Evolutionary conservation across 2,329 filamentous ascomycete genomes (phyloP).

Genomic region (Plectosphaerella cucumerina): DNA sequence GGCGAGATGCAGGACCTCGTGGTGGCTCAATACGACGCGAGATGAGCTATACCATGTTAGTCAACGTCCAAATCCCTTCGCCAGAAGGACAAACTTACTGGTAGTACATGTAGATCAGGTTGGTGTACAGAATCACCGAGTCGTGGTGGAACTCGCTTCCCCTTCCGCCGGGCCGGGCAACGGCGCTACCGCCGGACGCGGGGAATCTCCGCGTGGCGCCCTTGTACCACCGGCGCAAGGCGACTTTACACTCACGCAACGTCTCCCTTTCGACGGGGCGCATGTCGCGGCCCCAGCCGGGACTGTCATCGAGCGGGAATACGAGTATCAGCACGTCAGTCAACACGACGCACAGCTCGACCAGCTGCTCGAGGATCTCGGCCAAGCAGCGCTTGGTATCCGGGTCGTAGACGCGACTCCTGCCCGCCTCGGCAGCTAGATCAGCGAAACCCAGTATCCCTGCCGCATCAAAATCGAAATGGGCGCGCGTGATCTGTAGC

Average conservation of each 20-base stretch:
- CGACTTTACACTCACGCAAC: constrained; percentile 29
- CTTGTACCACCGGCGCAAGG: constrained; percentile 35
- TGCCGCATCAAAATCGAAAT: constrained; percentile 38
- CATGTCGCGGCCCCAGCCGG: constrained; percentile 31
- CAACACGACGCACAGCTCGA: constrained; percentile 39
- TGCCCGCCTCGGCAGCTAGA: constrained; percentile 38
- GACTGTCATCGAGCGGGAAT: constrained; percentile 37
- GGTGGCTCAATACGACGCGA: constrained; percentile 39
- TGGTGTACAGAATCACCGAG: constrained; percentile 39
- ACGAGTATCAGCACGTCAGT: constrained; percentile 42
- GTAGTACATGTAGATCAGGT: constrained; percentile 48
- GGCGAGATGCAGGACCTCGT: constrained; percentile 40
- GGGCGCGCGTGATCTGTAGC: constrained; percentile 42
- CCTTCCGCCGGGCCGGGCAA: constrained; percentile 17
- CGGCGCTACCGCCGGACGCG: constrained; percentile 27
- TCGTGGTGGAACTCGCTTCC: constrained; percentile 29
- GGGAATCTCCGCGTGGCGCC: constrained; percentile 31
- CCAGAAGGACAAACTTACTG: constrained; percentile 30
- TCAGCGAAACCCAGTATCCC: constrained; percentile 35
- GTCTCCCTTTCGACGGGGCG: constrained; percentile 24
- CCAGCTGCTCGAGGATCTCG: constrained; percentile 39
- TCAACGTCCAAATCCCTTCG: too few relatives aligned
- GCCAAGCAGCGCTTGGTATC: constrained; percentile 39
- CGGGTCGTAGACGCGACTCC: constrained; percentile 39
- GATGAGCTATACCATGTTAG: constrained; percentile 30